Evolutionary conservation across 2,329 filamentous ascomycete species (phyloP).

Genomic region (Talaromyces sp.): DNA sequence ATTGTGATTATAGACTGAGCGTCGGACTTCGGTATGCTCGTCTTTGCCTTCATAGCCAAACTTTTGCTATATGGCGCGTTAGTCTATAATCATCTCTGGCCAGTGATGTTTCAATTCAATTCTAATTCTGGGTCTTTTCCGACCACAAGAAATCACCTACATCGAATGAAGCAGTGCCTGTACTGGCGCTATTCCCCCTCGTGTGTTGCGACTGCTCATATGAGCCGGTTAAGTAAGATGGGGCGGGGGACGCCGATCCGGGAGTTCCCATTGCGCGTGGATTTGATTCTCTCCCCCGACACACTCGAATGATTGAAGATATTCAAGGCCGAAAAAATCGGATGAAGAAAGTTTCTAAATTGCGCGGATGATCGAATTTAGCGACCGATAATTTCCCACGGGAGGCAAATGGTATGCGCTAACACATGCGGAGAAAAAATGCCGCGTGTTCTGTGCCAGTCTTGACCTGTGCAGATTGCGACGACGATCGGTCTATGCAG

Average conservation of each 20-base stretch:
- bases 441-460: conserved; percentile 4
- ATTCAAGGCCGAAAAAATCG: background rate
- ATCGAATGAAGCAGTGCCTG: background rate
- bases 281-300: background rate
- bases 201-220: background rate
- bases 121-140: too few species aligned
- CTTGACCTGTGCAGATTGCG: background rate
- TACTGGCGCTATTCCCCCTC: background rate
- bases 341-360: background rate
- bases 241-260: conserved; percentile 1
- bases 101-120: background rate
- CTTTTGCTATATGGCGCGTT: background rate
- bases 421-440: background rate
- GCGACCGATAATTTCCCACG: background rate
- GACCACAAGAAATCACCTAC: background rate
- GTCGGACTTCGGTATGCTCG: background rate
- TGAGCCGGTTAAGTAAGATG: background rate
- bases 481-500: background rate
- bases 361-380: background rate
- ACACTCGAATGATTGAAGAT: background rate
- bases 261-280: conserved; percentile 1
- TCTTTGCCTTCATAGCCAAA: background rate
- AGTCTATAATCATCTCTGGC: background rate
- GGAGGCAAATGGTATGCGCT: conserved; percentile 1
- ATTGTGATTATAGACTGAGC: background rate